Base-by-base conservation (phyloP, 176 grass and related monocot species). In the Oryza coarctata region DNA sequence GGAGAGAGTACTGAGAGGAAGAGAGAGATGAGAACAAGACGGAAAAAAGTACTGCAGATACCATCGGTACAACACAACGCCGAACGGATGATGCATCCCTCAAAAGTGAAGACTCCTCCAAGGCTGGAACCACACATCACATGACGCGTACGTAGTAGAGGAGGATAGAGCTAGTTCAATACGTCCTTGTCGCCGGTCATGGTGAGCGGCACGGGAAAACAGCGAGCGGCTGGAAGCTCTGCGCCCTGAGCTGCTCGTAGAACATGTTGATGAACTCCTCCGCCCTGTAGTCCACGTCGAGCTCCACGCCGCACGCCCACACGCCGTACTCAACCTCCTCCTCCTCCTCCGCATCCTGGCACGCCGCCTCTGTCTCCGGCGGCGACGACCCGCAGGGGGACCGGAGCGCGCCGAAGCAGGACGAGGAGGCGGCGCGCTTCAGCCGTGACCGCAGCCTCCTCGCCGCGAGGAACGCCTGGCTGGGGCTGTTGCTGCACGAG, bases 261-360 rank as follows among this genome's bases (percentile, higher is more conserved):
- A 97, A 97, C 88, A 73, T 97, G 70, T 68, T 88, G 63, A 97
- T 97, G 86, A 97, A 97, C 74, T 97, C 87, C 84, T 97, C 94
- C 43, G 94, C 94, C 83, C 83, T 93, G 81, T 83, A 85, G 85
- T 97, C 88, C 31, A 97, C 91, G 78, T 95, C 93, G 63, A 70
- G 32, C 64, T 82, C 90, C 28, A 63, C 33, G 45, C 57, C 45
- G 63, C 77, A 66, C 39, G 6, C 65, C 77, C 47, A 84, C 3
- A 0, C 58, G 15, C 77, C 73, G 23, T 38, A 38, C 36, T 80
- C 68, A 23, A 32, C 40, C 34, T 78, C 80, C 60, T 76, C 84
- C 0, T 83, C 77, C 2, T 73, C 81, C 28, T 14, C n/a, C 2
- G 30, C 74, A n/a, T n/a, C 73, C 11, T 70, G 35, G 20, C 70